phyloP scores from a whole-genome alignment of 768 basidiomycete genomes.

The Kwoniella sp. region DNA sequence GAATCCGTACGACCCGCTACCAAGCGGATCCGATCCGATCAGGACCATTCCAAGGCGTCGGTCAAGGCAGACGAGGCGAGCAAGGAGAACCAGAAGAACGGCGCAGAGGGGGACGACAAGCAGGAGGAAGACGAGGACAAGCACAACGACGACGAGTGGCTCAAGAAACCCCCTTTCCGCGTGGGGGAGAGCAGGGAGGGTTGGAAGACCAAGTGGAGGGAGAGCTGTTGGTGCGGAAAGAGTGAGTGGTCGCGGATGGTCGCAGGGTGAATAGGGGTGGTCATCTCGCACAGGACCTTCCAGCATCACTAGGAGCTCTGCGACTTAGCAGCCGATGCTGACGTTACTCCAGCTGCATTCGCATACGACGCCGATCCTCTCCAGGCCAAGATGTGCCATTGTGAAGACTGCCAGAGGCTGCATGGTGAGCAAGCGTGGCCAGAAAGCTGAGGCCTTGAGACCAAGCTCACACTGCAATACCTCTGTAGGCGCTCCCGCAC shows the following conservation, averaged over 20 bases:
- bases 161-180: constrained; percentile 27
- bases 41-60: constrained; percentile 31
- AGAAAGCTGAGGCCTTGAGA: background rate
- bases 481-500: constrained; percentile 32
- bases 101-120: constrained; percentile 10
- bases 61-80: constrained; percentile 19
- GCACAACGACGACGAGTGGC: constrained; percentile 33
- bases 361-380: constrained; percentile 26
- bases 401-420: constrained; percentile 41
- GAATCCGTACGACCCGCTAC: constrained; percentile 26
- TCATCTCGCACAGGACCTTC: too few species aligned
- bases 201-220: constrained; percentile 34
- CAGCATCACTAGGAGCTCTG: background rate
- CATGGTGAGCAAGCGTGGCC: constrained; percentile 29
- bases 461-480: background rate
- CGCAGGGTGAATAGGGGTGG: too few species aligned
- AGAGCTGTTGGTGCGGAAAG: constrained; percentile 44
- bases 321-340: background rate
- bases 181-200: constrained; percentile 24
- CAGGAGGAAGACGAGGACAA: constrained; percentile 17
- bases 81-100: constrained; percentile 6
- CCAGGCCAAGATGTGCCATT: constrained; percentile 37
- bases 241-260: constrained; percentile 27
- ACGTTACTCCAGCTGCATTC: constrained; percentile 25
- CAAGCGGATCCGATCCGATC: constrained; percentile 34